Evolutionary conservation across 2,329 filamentous ascomycete species (phyloP).

Genomic region (Didymellaceae sp.): DNA sequence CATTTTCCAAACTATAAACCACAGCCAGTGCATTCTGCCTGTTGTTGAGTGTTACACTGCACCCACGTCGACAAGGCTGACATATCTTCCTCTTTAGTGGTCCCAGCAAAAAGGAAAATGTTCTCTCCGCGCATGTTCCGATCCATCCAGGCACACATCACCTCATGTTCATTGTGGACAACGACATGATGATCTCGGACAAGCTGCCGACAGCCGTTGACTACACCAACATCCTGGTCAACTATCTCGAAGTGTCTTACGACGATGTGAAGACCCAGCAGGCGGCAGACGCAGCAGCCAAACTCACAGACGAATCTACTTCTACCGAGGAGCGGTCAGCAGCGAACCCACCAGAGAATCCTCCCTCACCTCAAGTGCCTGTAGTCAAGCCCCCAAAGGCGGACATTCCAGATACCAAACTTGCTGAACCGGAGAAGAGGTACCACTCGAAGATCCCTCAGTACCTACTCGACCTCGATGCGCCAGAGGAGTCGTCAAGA

Average conservation of each 20-base stretch:
- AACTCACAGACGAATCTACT: constrained; percentile 21
- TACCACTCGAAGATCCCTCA: constrained; percentile 80
- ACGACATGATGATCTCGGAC: constrained; percentile 87
- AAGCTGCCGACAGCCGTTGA: constrained; percentile 93
- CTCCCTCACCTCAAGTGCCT: constrained; percentile 49
- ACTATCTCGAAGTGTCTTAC: constrained; percentile 92
- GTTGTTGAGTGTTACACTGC: constrained; percentile 38
- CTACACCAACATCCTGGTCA: constrained; percentile 96
- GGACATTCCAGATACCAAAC: constrained; percentile 37
- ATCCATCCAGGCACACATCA: constrained; percentile 95
- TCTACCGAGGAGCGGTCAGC: constrained; percentile 24
- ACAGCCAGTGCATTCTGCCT: constrained; percentile 14
- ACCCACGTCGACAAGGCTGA: constrained; percentile 37
- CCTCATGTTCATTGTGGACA: constrained; percentile 93
- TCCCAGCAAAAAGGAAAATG: constrained; percentile 57
- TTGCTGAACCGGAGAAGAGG: constrained; percentile 51
- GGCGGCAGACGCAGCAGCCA: constrained; percentile 24
- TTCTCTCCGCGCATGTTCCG: constrained; percentile 78
- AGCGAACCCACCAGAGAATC: constrained; percentile 42
- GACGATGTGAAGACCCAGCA: constrained; percentile 63
- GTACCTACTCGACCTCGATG: constrained; percentile 86
- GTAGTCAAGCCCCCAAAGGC: constrained; percentile 33
- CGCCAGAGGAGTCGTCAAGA: constrained; percentile 75
- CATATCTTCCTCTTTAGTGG: constrained; percentile 34
- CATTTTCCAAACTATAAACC: constrained; percentile 21